phyloP scores from a whole-genome alignment of 352 stramenopile species.

The Pythium sp. region DNA sequence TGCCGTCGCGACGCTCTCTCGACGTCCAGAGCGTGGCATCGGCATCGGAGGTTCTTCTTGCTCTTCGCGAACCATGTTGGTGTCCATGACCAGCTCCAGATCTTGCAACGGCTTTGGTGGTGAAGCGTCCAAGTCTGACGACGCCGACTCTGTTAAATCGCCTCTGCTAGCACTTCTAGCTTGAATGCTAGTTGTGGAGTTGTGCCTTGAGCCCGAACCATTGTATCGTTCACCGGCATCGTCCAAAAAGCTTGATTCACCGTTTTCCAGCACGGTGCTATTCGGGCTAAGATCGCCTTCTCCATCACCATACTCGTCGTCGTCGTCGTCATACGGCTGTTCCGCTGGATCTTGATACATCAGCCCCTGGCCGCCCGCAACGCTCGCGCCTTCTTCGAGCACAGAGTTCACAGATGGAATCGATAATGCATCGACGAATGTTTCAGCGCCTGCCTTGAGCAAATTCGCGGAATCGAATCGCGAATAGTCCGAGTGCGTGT shows the following conservation, averaged over 20 bases:
- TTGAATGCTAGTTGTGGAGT: constrained; percentile 9
- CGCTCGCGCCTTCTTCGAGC: constrained; percentile 18
- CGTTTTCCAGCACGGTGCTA: constrained; percentile 3
- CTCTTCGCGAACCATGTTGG: constrained; percentile 23
- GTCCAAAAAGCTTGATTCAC: constrained; percentile 18
- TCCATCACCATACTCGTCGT: constrained; percentile 36
- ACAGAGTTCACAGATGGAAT: constrained; percentile 15
- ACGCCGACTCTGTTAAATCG: constrained; percentile 30
- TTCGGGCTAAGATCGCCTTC: constrained; percentile 10
- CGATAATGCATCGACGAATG: constrained; percentile 16
- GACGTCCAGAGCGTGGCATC: constrained; percentile 2
- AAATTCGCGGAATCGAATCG: constrained; percentile 29
- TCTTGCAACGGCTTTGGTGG: constrained; percentile 16
- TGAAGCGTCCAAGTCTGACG: constrained; percentile 17
- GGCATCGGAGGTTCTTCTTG: constrained; percentile 14
- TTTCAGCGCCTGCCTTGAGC: constrained; percentile 21
- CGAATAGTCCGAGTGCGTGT: constrained; percentile 50
- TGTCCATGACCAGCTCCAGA: constrained; percentile 21
- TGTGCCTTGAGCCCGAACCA: constrained; percentile 1
- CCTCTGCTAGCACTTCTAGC: constrained; percentile 28
- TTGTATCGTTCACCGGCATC: constrained; percentile 14
- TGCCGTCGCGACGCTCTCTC: constrained; percentile 19
- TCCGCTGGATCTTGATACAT: constrained; percentile 28
- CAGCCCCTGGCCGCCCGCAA: constrained; percentile 1
- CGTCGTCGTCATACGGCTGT: constrained; percentile 33